Base-by-base conservation (phyloP, 345 rosid genomes). In the Acer campestre region DNA sequence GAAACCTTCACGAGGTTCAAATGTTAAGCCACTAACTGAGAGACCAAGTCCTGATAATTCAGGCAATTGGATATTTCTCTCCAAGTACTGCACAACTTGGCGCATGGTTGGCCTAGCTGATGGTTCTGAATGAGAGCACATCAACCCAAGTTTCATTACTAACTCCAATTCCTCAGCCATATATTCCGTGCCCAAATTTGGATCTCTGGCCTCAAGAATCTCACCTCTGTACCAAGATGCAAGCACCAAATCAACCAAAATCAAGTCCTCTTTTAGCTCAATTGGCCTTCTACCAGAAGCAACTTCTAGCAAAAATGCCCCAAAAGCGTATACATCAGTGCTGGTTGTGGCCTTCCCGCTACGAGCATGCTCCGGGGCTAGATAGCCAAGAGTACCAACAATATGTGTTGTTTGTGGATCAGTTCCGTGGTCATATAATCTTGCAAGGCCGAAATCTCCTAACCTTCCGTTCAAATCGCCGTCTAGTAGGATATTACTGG, bases 381-480 rank as follows among this genome's bases (percentile, higher is more conserved):
- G 77, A 81, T 91, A 91, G 1, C 93, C 95, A 25, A 87, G 76
- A 1, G 93, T 91, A 0, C 95, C 93, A 0, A 82, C 93, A 1
- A 89, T 71, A 4, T 77, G 88, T 13, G 95, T 91, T 0, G 93
- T 89, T 74, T 82, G 90, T 14, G 92, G 92, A 80, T 85, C 88
- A 1, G 80, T 77, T 5, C 90, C 92, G 8, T 88, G 95, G 71
- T 88, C 90, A 71, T 88, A 86, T 44, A 88, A 84, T 75, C 87
- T 85, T 4, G 92, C 92, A 10, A 91, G 86, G 7, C 95, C 93
- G 51, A 91, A 91, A 77, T 91, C 95, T 0, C 93, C 92, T 6
- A 91, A 64, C 18, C 89, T 83, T 20, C 88, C 93, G 1, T 86
- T 88, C 18, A 83, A 71, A 14, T 91, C 90, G 10, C 78, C 88